Percentiles rank a stretch among this genome's conserved stretches.
phyloP scores from a whole-genome alignment of 768 basidiomycete genomes.

The Hypholoma fasciculare region DNA sequence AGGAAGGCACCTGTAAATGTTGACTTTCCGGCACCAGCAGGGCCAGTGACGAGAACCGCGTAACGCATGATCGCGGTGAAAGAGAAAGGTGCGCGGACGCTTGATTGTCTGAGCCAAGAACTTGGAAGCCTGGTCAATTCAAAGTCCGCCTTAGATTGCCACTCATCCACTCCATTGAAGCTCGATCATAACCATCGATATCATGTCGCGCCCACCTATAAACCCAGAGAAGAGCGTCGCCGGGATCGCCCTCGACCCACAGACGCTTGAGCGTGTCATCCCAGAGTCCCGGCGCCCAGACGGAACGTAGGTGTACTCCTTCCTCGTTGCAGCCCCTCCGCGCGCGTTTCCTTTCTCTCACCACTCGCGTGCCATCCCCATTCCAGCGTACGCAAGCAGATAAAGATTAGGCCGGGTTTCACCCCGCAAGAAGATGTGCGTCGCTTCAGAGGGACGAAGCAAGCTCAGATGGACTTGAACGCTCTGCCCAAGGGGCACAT shows the following conservation, averaged over 20 bases:
- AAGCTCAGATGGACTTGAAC: constrained; percentile 67
- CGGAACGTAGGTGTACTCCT: constrained; percentile 67
- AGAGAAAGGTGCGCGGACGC: constrained; percentile 2
- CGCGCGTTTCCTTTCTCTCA: constrained; percentile 12
- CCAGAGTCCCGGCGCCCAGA: constrained; percentile 82
- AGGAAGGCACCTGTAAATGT: constrained; percentile 89
- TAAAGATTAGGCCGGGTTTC: constrained; percentile 89
- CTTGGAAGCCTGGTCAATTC: constrained; percentile 18
- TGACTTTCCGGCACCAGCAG: constrained; percentile 97
- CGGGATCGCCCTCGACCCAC: constrained; percentile 85
- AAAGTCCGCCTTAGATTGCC: constrained; percentile 28
- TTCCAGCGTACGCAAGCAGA: constrained; percentile 78
- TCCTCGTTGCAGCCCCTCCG: constrained; percentile 4
- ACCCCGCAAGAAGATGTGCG: constrained; percentile 93
- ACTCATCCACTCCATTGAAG: constrained; percentile 2
- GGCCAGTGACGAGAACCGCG: constrained; percentile 89
- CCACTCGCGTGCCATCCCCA: constrained; percentile 10
- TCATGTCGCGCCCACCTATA: constrained; percentile 78
- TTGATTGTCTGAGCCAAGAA: constrained; percentile 6
- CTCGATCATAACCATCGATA: constrained; percentile 6
- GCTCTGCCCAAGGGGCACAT: constrained; percentile 77
- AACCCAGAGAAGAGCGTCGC: constrained; percentile 68
- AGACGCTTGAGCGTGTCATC: constrained; percentile 84
- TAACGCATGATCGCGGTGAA: constrained; percentile 63
- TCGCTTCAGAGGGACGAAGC: constrained; percentile 80